Conservation (phyloP, 1,139 yeast species). For the Zygotorulaspora mrakii region DNA sequence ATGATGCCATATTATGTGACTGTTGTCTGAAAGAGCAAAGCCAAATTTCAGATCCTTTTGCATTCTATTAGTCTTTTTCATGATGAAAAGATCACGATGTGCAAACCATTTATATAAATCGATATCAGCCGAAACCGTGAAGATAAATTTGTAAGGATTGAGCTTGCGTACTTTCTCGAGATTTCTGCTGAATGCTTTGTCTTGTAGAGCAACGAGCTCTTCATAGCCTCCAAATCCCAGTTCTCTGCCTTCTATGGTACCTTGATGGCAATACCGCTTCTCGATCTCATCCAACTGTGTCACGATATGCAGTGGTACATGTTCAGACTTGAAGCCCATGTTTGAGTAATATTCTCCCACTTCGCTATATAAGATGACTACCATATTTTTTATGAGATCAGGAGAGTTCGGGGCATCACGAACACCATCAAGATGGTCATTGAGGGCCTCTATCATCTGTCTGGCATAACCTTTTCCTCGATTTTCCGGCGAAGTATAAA, state of each 20-base stretch:
- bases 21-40: slow-evolving; percentile 30
- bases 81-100: slow-evolving; percentile 42
- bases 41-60: slow-evolving; percentile 35
- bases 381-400: slow-evolving; percentile 38
- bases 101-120: slow-evolving; percentile 44
- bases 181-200: slow-evolving; percentile 26
- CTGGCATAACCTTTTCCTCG: slow-evolving; percentile 67
- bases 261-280: slow-evolving; percentile 20
- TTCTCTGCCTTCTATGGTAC: slow-evolving; percentile 24
- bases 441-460: slow-evolving; percentile 46
- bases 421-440: slow-evolving; percentile 42
- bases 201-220: slow-evolving; percentile 36
- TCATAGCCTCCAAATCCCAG: slow-evolving; percentile 38
- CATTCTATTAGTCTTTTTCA: slow-evolving; percentile 21
- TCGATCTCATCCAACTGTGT: slow-evolving; percentile 23
- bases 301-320: slow-evolving; percentile 42
- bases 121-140: slow-evolving; percentile 39
- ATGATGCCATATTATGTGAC: slow-evolving; percentile 47
- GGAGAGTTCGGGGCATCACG: slow-evolving; percentile 25
- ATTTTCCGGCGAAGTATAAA: slow-evolving; percentile 53
- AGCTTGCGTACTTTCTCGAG: slow-evolving; percentile 33
- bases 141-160: slow-evolving; percentile 35
- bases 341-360: slow-evolving; percentile 62
- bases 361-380: slow-evolving; percentile 62
- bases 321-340: slow-evolving; percentile 54